Evolutionary conservation across 208 protist species (phyloP).

Genomic region (Zelonia costaricensis): DNA sequence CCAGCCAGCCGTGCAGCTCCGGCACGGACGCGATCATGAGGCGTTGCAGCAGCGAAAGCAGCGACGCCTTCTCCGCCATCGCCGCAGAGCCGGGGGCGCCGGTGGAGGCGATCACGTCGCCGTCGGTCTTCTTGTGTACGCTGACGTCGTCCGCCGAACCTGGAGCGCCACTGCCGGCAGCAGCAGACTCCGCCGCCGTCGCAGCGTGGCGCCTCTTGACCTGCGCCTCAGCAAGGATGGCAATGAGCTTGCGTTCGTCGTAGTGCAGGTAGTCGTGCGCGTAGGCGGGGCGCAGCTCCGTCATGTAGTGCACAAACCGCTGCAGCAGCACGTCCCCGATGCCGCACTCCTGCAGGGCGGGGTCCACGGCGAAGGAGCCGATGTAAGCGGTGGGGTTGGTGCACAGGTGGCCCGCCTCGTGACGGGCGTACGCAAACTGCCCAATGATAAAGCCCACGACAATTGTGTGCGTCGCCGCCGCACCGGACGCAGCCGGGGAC

Average conservation of each 20-base stretch:
- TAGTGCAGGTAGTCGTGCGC: slow-evolving; percentile 60
- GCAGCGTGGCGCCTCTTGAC: slow-evolving; percentile 9
- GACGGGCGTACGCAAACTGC: slow-evolving; percentile 46
- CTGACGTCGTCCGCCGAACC: neutral
- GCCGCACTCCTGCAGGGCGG: slow-evolving; percentile 51
- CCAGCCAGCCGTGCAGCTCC: slow-evolving; percentile 20
- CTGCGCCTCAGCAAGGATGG: slow-evolving; percentile 26
- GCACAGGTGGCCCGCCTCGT: slow-evolving; percentile 39
- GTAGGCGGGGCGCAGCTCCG: slow-evolving; percentile 46
- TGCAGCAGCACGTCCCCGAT: slow-evolving; percentile 58
- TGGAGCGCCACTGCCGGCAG: neutral
- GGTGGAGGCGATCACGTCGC: neutral
- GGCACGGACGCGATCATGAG: slow-evolving; percentile 17
- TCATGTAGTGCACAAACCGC: slow-evolving; percentile 57
- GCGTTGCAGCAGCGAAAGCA: slow-evolving; percentile 1
- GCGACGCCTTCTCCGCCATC: no score
- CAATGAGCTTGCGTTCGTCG: slow-evolving; percentile 28
- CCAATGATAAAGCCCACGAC: slow-evolving; percentile 69
- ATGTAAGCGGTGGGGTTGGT: slow-evolving; percentile 77
- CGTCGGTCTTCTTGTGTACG: neutral
- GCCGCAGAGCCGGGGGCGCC: neutral
- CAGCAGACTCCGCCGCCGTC: neutral
- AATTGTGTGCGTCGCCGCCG: slow-evolving; percentile 24
- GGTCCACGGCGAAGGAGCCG: slow-evolving; percentile 62
- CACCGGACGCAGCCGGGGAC: neutral